These are phyloP conservation scores for Mycena metata DNA, from an alignment of 768 basidiomycete species.

Conservation along the genomic window DNA sequence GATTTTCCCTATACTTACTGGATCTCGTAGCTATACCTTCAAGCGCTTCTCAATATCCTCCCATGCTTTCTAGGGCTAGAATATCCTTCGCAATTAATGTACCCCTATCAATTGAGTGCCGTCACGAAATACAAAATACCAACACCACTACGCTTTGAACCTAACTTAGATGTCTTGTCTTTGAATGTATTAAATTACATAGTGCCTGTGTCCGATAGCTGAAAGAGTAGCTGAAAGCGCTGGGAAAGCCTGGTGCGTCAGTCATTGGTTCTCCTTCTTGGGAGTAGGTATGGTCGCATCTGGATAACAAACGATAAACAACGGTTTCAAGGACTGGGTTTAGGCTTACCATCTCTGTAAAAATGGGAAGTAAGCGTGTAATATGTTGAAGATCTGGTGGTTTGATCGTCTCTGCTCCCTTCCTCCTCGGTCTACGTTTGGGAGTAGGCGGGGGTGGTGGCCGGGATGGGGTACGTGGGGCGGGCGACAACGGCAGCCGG, in stretches of 20 bases:
- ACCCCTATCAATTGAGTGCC: not conserved
- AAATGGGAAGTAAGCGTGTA: constrained; percentile 87
- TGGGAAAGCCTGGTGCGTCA: constrained; percentile 3
- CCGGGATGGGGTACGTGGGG: no score
- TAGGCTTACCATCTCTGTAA: constrained; percentile 87
- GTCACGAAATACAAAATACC: constrained; percentile 6
- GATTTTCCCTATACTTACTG: constrained; percentile 6
- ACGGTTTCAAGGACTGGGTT: not conserved
- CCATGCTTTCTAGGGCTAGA: constrained; percentile 56
- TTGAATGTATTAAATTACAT: constrained; percentile 16
- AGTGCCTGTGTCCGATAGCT: not conserved
- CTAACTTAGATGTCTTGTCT: constrained; percentile 20
- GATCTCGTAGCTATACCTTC: constrained; percentile 76
- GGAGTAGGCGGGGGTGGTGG: constrained; percentile 17
- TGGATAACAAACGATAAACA: not conserved
- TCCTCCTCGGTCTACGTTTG: constrained; percentile 58
- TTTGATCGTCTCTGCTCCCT: constrained; percentile 59
- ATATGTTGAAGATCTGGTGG: constrained; percentile 86
- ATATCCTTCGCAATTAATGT: not conserved
- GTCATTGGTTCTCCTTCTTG: constrained; percentile 34
- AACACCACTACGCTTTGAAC: constrained; percentile 15
- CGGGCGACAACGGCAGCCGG: no score
- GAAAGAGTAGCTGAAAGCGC: constrained; percentile 5
- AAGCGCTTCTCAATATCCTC: constrained; percentile 80
- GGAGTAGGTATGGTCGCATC: constrained; percentile 35